Percentiles rank a stretch among this genome's conserved stretches.
Conservation (phyloP, 2,329 filamentous ascomycete genomes). For the Zasmidium angulare region DNA sequence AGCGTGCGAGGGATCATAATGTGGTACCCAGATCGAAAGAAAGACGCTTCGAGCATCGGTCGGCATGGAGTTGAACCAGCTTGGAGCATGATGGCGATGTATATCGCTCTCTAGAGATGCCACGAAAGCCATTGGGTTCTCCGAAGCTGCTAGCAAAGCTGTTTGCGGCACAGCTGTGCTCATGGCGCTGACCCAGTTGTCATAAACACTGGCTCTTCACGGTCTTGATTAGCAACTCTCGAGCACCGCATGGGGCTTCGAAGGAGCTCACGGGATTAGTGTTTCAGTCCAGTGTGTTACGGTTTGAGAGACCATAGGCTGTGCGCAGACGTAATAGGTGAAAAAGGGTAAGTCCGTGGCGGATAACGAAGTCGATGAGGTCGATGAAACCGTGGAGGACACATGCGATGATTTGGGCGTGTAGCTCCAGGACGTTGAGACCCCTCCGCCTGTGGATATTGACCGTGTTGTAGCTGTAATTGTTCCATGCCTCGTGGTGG, state of each 20-base stretch:
- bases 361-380: too few relatives aligned
- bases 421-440: too few relatives aligned
- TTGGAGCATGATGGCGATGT: background rate
- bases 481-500: too few relatives aligned
- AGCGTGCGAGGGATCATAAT: background rate
- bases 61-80: background rate
- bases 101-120: background rate
- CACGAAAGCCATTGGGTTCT: background rate
- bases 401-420: too few relatives aligned
- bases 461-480: too few relatives aligned
- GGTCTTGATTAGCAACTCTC: background rate
- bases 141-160: background rate
- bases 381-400: too few relatives aligned
- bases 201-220: background rate
- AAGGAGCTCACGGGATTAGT: background rate
- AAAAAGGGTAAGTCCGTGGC: background rate
- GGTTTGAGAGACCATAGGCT: background rate
- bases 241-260: too few relatives aligned
- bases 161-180: background rate
- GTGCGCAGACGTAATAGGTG: background rate
- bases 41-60: background rate
- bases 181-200: background rate
- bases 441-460: too few relatives aligned
- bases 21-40: background rate
- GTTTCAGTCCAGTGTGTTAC: background rate